These are phyloP conservation scores for Narthecium ossifragum DNA, from an alignment of 106 monocot genomes.

Conservation along the genomic window DNA sequence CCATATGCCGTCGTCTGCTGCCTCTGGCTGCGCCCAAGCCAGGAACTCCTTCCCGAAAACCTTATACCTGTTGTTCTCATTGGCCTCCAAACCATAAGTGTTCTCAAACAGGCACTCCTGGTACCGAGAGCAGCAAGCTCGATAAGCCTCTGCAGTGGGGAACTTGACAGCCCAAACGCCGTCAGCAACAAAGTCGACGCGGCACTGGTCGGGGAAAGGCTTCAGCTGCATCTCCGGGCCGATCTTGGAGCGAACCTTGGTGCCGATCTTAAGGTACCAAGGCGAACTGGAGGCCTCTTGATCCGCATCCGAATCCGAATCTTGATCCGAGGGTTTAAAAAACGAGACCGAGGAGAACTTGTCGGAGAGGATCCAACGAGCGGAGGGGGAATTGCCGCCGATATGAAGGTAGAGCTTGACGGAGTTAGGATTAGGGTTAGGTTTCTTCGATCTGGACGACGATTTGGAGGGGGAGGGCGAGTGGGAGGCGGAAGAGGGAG, in stretches of 20 bases:
- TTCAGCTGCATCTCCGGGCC: conserved; percentile 69
- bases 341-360: conserved; percentile 58
- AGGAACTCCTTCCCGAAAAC: conserved; percentile 88
- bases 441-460: conserved; percentile 3
- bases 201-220: conserved; percentile 62
- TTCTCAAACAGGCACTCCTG: conserved; percentile 76
- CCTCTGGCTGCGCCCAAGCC: conserved; percentile 78
- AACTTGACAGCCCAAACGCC: conserved; percentile 96
- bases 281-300: conserved; percentile 8
- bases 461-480: too few species aligned
- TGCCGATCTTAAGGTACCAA: conserved; percentile 69
- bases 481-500: conserved; percentile 22
- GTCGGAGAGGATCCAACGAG: conserved; percentile 72
- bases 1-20: conserved; percentile 82
- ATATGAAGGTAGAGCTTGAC: conserved; percentile 85
- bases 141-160: conserved; percentile 24
- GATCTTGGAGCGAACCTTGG: conserved; percentile 51
- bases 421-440: conserved; percentile 42
- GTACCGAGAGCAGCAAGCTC: conserved; percentile 42
- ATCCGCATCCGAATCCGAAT: conserved; percentile 19
- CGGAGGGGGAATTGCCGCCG: conserved; percentile 55
- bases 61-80: conserved; percentile 45
- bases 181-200: conserved; percentile 82
- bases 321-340: conserved; percentile 20
- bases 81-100: conserved; percentile 52